Percentiles rank a stretch among this genome's conserved stretches.
These are phyloP conservation scores for Artemisia argyi DNA, from an alignment of 129 eudicot species.

Conservation along the genomic window DNA sequence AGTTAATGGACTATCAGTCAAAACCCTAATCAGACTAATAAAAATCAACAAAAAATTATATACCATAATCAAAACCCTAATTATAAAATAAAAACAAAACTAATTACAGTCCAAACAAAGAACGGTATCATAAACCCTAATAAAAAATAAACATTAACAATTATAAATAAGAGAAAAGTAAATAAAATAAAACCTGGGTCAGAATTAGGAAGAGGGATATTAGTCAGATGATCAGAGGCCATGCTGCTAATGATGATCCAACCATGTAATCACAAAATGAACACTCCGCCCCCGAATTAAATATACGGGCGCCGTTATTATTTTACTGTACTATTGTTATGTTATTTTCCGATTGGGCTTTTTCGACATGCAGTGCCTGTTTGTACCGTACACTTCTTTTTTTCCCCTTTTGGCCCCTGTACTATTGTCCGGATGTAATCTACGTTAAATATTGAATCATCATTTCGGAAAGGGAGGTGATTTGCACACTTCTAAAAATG, in stretches of 20 bases:
- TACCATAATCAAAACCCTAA: not conserved
- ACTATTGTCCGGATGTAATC: not conserved
- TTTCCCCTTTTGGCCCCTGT: no score
- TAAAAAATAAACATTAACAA: not conserved
- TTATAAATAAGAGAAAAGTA: not conserved
- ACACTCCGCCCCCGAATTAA: slow-evolving; percentile 30
- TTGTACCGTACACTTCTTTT: slow-evolving; percentile 28
- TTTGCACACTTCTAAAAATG: no score
- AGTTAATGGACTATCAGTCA: slow-evolving; percentile 16
- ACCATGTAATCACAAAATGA: slow-evolving; percentile 32
- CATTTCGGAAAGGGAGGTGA: no score
- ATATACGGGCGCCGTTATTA: slow-evolving; percentile 19
- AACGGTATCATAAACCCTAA: no score
- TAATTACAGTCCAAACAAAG: no score
- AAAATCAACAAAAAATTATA: not conserved
- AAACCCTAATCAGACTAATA: slow-evolving; percentile 21
- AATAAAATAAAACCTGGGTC: slow-evolving; percentile 49
- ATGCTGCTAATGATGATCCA: slow-evolving; percentile 48
- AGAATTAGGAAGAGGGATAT: slow-evolving; percentile 44
- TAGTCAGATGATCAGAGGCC: slow-evolving; percentile 54
- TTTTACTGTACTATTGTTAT: no score
- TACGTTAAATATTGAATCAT: no score
- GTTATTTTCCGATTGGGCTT: slow-evolving; percentile 16
- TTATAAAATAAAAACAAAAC: not conserved
- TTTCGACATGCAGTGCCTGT: slow-evolving; percentile 15